Conservation (phyloP, 768 basidiomycete species). For the Pleurotus cornucopiae region DNA sequence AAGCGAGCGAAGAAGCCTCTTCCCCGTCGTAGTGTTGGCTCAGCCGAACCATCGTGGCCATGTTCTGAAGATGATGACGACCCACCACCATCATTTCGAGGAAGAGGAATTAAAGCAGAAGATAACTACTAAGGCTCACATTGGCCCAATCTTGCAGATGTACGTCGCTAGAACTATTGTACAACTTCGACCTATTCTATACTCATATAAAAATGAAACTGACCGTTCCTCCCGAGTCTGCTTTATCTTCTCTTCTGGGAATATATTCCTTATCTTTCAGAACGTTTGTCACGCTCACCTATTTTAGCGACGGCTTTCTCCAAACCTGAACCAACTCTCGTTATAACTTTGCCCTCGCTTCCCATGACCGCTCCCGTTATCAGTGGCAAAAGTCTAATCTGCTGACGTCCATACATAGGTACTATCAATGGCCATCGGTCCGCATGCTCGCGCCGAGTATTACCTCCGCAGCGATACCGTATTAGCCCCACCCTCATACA, state of each 20-base stretch:
- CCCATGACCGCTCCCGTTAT: neutral
- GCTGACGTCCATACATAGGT: neutral
- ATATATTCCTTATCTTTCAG: too few relatives aligned
- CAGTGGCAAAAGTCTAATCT: neutral
- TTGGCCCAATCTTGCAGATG: too few relatives aligned
- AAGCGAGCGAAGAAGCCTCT: slow-evolving; percentile 1
- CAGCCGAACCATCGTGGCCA: neutral
- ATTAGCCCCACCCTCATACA: neutral
- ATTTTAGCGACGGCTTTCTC: too few relatives aligned
- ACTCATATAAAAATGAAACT: too few relatives aligned
- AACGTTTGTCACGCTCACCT: too few relatives aligned
- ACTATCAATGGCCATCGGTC: neutral
- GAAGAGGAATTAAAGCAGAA: neutral
- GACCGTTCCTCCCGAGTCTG: too few relatives aligned
- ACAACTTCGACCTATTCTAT: too few relatives aligned
- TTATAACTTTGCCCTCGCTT: too few relatives aligned
- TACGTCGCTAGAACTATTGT: too few relatives aligned
- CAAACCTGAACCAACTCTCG: too few relatives aligned
- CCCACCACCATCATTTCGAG: neutral
- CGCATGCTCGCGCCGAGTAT: neutral
- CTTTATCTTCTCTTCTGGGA: too few relatives aligned
- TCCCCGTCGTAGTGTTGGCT: slow-evolving; percentile 2
- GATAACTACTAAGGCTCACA: too few relatives aligned
- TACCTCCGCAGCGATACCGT: neutral
- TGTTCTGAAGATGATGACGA: neutral